Evolutionary conservation across 331 rosid species (phyloP), one percentile per base, ranked within the genome.

Genomic region (Malus hybrid): DNA sequence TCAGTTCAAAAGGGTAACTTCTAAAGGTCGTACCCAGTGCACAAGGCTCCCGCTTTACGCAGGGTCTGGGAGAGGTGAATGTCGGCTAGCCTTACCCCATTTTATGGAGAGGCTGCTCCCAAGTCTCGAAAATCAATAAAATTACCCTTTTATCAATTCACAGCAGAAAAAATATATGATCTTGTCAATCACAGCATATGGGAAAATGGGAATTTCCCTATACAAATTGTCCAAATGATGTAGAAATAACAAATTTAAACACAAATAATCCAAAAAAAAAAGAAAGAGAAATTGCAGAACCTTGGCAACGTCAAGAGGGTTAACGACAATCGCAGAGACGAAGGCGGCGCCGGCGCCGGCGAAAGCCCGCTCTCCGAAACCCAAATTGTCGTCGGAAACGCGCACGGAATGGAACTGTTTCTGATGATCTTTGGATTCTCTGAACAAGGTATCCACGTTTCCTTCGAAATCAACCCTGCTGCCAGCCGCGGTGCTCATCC

Each of bases 261-360:
- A 52, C 1, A 60, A 63, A 2, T 16, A 28, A 60, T 3, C 57
- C 44, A 9, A 42, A 39, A 39, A 42, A 42, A 10, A 42, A 2
- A 34, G 10, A 39, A 9, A 39, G 4, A 42, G 48, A 61, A 31
- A 18, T 10, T 6, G 22, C 14, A 29, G 57, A 73, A 90, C 98
- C 91, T 94, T 94, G 86, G 91, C 99, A 10, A 94, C 87, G 73
- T 94, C 99, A 31, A 94, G 93, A 29, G 99, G 97, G 80, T 95
- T 95, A 52, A 92, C 91, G 68, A 95, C 76, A 69, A 95, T 59
- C 42, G 99, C 96, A 19, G 99, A 95, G 39, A 95, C 13, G 52
- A 90, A 65, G 50, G 99, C 92, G 56, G 99, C 96, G 44, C 93
- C 97, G 14, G 48, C 97, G n/a, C 87, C 89, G 13, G 97, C 97